Conservation (phyloP, 352 stramenopile genomes). For the Aphanomyces stellatus region DNA sequence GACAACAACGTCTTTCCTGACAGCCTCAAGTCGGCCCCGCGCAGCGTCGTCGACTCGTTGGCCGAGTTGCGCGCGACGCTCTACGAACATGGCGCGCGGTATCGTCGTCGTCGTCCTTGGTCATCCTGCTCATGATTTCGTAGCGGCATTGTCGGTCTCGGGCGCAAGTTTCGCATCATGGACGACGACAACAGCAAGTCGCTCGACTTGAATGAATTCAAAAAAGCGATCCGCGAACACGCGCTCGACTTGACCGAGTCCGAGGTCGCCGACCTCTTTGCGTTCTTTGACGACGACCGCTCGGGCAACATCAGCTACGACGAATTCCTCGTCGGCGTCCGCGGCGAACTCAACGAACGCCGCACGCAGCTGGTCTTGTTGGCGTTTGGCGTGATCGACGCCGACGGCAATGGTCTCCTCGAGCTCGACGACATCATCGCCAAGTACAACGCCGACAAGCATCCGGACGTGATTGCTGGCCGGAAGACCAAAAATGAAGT, state of each 20-base stretch:
- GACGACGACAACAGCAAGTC: slow-evolving; percentile 80
- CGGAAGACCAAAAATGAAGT: slow-evolving; percentile 62
- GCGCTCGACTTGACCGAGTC: slow-evolving; percentile 42
- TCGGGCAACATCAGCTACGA: slow-evolving; percentile 77
- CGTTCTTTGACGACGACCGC: slow-evolving; percentile 74
- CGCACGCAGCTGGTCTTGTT: slow-evolving; percentile 64
- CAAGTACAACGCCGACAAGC: slow-evolving; percentile 73
- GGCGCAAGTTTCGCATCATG: slow-evolving; percentile 84
- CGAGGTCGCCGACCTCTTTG: slow-evolving; percentile 68
- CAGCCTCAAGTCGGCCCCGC: slow-evolving; percentile 45
- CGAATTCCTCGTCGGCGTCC: slow-evolving; percentile 71
- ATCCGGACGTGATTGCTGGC: slow-evolving; percentile 77
- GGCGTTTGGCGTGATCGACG: slow-evolving; percentile 71
- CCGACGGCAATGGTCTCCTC: slow-evolving; percentile 59
- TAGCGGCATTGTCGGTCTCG: slow-evolving; percentile 59
- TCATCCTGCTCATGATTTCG: background rate
- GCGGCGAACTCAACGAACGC: slow-evolving; percentile 62
- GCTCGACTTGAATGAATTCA: slow-evolving; percentile 64
- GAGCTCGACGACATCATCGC: slow-evolving; percentile 63
- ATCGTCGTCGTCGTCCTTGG: slow-evolving; percentile 11
- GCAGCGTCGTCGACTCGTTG: slow-evolving; percentile 49
- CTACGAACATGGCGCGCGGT: slow-evolving; percentile 67
- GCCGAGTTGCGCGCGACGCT: slow-evolving; percentile 55
- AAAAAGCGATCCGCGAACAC: slow-evolving; percentile 65
- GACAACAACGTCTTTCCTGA: slow-evolving; percentile 61